A percentile compares a stretch with the other conserved stretches of the same genome.
Evolutionary conservation across 495 filamentous ascomycete genomes (phyloP).

Genomic region (Aspergillus asperescens): DNA sequence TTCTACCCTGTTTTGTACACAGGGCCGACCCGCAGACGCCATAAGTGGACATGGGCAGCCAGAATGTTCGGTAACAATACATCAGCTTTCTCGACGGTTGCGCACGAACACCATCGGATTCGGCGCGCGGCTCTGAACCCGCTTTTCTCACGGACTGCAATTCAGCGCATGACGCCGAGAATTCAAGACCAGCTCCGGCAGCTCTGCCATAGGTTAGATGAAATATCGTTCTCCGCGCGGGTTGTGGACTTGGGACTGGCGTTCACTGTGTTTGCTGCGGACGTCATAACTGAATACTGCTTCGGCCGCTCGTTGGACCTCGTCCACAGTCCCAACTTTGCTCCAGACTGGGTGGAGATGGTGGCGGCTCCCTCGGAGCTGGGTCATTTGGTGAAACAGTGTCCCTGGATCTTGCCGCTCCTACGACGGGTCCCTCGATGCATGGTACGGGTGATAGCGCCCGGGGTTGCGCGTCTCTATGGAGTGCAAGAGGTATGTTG

Average conservation of each 20-base stretch:
- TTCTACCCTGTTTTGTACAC: constrained; percentile 6
- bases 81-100: constrained; percentile 2
- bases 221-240: not conserved
- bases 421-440: not conserved
- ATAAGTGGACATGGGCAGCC: constrained; percentile 4
- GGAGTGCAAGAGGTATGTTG: constrained; percentile 1
- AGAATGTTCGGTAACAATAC: constrained; percentile 3
- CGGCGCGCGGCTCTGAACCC: constrained; percentile 1
- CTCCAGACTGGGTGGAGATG: constrained; percentile 1
- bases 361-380: constrained; percentile 2
- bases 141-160: constrained; percentile 1
- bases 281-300: constrained; percentile 8
- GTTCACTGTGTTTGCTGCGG: constrained; percentile 4
- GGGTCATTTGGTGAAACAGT: constrained; percentile 3
- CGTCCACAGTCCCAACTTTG: not conserved
- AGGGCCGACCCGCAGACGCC: not conserved
- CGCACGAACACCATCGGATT: constrained; percentile 3
- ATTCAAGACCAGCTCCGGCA: not conserved
- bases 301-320: constrained; percentile 2
- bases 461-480: constrained; percentile 3
- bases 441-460: not conserved
- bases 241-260: not conserved
- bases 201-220: constrained; percentile 1
- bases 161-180: not conserved
- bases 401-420: constrained; percentile 1